Percentiles rank a stretch among this genome's conserved stretches.
These are phyloP conservation scores for Chamaecrista fasciculata DNA, from an alignment of 306 rosid species.

Conservation along the genomic window DNA sequence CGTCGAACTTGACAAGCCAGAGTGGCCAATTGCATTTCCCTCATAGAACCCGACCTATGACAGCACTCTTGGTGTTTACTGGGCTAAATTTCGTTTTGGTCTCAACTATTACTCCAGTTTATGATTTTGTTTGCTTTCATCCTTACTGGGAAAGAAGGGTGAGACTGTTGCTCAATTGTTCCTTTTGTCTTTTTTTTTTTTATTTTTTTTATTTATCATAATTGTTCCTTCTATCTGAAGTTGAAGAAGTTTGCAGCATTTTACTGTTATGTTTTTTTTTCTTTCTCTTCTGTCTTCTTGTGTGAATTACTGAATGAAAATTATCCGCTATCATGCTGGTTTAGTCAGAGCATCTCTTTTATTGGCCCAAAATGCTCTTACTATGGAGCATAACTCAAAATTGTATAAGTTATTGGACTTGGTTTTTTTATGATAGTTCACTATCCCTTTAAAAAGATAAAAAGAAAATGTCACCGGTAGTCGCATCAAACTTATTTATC, in stretches of 20 bases:
- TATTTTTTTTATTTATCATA: too few relatives aligned
- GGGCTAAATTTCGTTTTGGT: constrained; percentile 58
- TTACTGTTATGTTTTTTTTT: neutral
- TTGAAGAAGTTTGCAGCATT: neutral
- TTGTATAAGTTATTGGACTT: constrained; percentile 5
- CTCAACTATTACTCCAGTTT: constrained; percentile 66
- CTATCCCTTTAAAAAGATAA: neutral
- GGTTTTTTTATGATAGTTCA: neutral
- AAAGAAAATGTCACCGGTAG: neutral
- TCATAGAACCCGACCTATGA: constrained; percentile 72
- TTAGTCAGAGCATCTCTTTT: neutral
- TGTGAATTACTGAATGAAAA: constrained; percentile 8
- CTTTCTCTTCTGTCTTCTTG: neutral
- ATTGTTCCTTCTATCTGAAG: too few relatives aligned
- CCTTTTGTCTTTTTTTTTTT: too few relatives aligned
- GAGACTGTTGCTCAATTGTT: constrained; percentile 11
- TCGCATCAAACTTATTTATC: neutral
- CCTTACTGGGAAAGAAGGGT: constrained; percentile 90
- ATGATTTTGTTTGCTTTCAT: constrained; percentile 79
- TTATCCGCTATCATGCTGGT: neutral
- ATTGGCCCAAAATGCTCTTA: neutral
- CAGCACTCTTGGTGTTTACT: constrained; percentile 70
- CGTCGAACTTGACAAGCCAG: constrained; percentile 1
- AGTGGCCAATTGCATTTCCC: constrained; percentile 34
- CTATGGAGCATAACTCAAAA: neutral